Evolutionary conservation across 2,329 filamentous ascomycete species (phyloP).

Genomic region (Metarhizium album): DNA sequence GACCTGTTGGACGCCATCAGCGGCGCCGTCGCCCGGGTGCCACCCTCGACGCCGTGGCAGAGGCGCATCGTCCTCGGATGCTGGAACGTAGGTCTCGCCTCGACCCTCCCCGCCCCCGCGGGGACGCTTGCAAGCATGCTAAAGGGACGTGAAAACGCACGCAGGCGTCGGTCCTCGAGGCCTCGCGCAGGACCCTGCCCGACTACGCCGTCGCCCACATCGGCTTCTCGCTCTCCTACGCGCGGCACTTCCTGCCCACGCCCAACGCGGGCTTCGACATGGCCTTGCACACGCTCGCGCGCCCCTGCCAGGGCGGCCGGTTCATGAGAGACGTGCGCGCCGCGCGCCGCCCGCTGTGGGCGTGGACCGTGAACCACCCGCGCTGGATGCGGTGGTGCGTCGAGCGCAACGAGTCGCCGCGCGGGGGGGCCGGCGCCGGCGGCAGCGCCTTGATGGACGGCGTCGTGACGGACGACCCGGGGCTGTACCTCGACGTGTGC

Average conservation of each 20-base stretch:
- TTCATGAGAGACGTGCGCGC: slow-evolving; percentile 52
- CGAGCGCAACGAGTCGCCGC: slow-evolving; percentile 15
- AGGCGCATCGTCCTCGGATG: slow-evolving; percentile 67
- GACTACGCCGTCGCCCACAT: slow-evolving; percentile 57
- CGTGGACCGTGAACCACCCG: slow-evolving; percentile 81
- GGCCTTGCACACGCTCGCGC: slow-evolving; percentile 55
- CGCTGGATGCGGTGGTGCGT: slow-evolving; percentile 76
- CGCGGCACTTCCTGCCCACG: slow-evolving; percentile 54
- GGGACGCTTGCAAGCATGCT: not conserved
- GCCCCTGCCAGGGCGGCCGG: slow-evolving; percentile 47
- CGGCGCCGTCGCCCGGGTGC: slow-evolving; percentile 46
- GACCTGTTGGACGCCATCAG: slow-evolving; percentile 61
- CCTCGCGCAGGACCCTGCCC: slow-evolving; percentile 51
- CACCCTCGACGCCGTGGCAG: slow-evolving; percentile 50
- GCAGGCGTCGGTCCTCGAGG: slow-evolving; percentile 55
- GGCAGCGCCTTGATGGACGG: slow-evolving; percentile 49
- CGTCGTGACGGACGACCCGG: slow-evolving; percentile 77
- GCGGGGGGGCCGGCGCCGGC: too few species aligned
- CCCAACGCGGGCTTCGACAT: slow-evolving; percentile 72
- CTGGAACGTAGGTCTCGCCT: slow-evolving; percentile 52
- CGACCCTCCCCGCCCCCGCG: not conserved
- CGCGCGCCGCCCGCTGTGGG: slow-evolving; percentile 48
- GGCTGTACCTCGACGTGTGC: slow-evolving; percentile 53
- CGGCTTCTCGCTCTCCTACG: slow-evolving; percentile 55
- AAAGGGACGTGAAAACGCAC: not conserved